Evolutionary conservation across 768 basidiomycete genomes (phyloP), one percentile per base, ranked within the genome.

Genomic region (Pisolithus sp.): DNA sequence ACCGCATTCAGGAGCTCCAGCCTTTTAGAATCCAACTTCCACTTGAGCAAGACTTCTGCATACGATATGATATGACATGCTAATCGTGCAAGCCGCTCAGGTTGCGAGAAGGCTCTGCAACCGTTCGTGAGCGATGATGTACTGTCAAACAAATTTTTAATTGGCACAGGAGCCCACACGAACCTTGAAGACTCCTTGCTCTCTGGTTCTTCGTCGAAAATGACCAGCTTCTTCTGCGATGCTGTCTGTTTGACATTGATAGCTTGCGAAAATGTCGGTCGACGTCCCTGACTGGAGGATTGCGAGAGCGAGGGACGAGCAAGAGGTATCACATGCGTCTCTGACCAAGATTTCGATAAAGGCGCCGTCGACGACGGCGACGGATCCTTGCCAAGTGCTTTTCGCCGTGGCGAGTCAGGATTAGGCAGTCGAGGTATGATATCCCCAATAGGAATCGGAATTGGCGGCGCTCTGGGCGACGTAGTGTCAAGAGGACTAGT

Each of bases 1-100:
- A 84, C 75, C n/a, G 79, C 73, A 56, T 88, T 88, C 51, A 92
- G 68, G 1, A 93, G 73, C 56, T 90, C 88, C 17, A 83, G 67
- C 3, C 90, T 79, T 62, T 89, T 86, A 38, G 81, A 74, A 57
- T 78, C 71, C 48, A 90, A 64, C 55, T 80, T 70, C 92, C 91
- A 93, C 41, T 82, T 71, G 56, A 81, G 80, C 21, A 93, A 71
- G 55, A 86, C 69, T 51, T 93, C 88, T 6, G 86, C 85, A 61
- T 93, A 93, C 1, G 75, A 73, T 40, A 81, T 68, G 20, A 92
- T 72, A 63, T 93, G 88, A 7, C 63, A 68, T 20, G 72, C 62
- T 34, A 76, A 55, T 50, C 76, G 77, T 18, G 71, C 66, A 20
- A 80, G 72, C 21, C 69, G 54, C 20, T 57, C 64, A 44, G 57